These are phyloP conservation scores for Lactarius quietus DNA, from an alignment of 768 basidiomycete species.

Conservation along the genomic window DNA sequence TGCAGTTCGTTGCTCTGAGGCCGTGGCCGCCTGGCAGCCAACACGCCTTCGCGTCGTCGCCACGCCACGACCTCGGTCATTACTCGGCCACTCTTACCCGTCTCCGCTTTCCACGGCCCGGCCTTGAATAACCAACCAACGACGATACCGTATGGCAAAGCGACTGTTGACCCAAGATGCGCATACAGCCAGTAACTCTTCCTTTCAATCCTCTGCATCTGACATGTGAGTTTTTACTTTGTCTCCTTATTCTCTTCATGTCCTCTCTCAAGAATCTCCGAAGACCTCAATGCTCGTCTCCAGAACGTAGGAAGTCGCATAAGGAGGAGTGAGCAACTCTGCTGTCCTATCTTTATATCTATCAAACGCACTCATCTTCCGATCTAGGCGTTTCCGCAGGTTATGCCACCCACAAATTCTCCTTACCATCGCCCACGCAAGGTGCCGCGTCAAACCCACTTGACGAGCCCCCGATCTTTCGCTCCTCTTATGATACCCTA, in stretches of 20 bases:
- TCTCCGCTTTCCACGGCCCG: constrained; percentile 4
- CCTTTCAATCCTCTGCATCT: constrained; percentile 4
- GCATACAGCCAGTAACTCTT: background rate
- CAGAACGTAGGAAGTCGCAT: constrained; percentile 55
- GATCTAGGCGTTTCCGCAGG: constrained; percentile 58
- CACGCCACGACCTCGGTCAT: background rate
- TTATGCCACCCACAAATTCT: constrained; percentile 39
- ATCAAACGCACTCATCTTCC: constrained; percentile 31
- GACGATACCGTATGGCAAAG: constrained; percentile 16
- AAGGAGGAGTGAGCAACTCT: constrained; percentile 49
- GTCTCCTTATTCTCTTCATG: background rate
- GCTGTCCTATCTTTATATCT: background rate
- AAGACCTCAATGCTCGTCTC: constrained; percentile 52
- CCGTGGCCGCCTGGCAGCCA: constrained; percentile 9
- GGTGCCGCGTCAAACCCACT: background rate
- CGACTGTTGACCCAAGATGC: constrained; percentile 10
- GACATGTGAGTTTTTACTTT: constrained; percentile 9
- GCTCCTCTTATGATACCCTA: constrained; percentile 54
- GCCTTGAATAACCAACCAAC: background rate
- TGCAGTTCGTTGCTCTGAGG: background rate
- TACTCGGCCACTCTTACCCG: background rate
- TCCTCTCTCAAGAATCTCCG: constrained; percentile 37
- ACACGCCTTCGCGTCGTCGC: constrained; percentile 2
- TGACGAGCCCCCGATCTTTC: constrained; percentile 40
- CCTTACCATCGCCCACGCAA: background rate